Evolutionary conservation across 306 rosid species (phyloP).

Genomic region (Glycyrrhiza uralensis): DNA sequence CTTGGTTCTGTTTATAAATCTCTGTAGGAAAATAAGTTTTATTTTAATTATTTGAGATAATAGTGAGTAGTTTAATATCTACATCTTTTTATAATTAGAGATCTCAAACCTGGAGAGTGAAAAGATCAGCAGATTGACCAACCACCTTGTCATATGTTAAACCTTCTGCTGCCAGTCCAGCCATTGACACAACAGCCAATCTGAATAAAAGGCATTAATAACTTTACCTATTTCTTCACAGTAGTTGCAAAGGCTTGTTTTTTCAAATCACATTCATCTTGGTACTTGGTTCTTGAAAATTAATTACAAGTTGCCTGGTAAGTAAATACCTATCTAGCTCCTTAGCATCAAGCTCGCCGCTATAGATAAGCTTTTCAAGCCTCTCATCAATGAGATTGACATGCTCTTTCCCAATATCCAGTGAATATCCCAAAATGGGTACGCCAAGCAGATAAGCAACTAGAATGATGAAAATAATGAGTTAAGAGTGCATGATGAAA

Average conservation of each 20-base stretch:
- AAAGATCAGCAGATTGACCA: constrained; percentile 83
- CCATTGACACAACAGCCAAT: constrained; percentile 92
- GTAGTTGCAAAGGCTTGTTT: not conserved
- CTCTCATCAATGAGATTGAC: constrained; percentile 88
- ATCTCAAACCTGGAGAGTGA: constrained; percentile 56
- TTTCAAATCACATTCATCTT: not conserved
- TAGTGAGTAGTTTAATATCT: not conserved
- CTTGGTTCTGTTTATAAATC: constrained; percentile 87
- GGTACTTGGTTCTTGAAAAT: not conserved
- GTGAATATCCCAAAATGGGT: constrained; percentile 76
- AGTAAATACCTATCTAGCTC: constrained; percentile 75
- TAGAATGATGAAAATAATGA: constrained; percentile 12
- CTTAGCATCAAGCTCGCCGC: constrained; percentile 86
- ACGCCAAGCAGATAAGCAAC: constrained; percentile 88
- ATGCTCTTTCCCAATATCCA: constrained; percentile 95
- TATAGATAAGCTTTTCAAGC: constrained; percentile 79
- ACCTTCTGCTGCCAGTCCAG: constrained; percentile 91
- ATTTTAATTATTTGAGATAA: not conserved
- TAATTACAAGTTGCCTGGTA: not conserved
- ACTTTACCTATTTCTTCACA: not conserved
- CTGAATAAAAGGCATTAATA: constrained; percentile 27
- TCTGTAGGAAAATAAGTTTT: constrained; percentile 29
- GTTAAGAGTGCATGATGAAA: not conserved
- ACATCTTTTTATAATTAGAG: not conserved
- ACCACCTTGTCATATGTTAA: constrained; percentile 83